Evolutionary conservation across 2,329 filamentous ascomycete species (phyloP).

Genomic region (Pseudocercospora fuligena): DNA sequence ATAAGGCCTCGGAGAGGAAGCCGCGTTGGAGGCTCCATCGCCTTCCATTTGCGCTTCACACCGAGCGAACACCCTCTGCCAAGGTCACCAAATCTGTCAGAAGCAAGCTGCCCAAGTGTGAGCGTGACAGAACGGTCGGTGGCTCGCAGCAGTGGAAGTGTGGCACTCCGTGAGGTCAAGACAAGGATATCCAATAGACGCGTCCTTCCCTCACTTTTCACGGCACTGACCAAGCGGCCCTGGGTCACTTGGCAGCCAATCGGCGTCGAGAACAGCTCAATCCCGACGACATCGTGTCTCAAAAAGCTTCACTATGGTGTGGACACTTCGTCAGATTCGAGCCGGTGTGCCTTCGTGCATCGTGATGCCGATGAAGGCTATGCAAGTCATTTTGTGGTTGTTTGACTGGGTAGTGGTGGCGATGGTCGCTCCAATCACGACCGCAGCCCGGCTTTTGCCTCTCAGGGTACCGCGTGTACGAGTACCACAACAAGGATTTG

Average conservation of each 20-base stretch:
- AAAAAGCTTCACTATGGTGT: conserved; percentile 14
- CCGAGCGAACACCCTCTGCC: neutral
- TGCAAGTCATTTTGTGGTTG: conserved; percentile 27
- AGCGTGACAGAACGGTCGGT: conserved; percentile 3
- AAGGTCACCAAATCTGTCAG: neutral
- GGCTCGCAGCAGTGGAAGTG: conserved; percentile 14
- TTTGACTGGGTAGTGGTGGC: conserved; percentile 14
- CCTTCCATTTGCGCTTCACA: neutral
- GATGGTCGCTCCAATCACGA: neutral
- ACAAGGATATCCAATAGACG: conserved; percentile 13
- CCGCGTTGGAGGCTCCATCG: conserved; percentile 1
- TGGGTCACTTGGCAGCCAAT: neutral
- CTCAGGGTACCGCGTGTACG: conserved; percentile 5
- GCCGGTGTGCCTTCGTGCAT: conserved; percentile 13
- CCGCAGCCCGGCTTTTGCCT: conserved; percentile 3
- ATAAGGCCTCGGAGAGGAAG: conserved; percentile 10
- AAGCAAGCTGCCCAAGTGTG: conserved; percentile 10
- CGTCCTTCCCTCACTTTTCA: neutral
- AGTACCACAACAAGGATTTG: conserved; percentile 6
- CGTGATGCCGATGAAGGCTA: conserved; percentile 22
- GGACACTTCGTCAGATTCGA: conserved; percentile 4
- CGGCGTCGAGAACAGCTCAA: neutral
- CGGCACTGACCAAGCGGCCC: neutral
- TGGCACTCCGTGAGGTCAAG: conserved; percentile 22
- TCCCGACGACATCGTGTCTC: conserved; percentile 13